phyloP scores from a whole-genome alignment of 2,329 filamentous ascomycete genomes.

The Taxawa tesnikishii region DNA sequence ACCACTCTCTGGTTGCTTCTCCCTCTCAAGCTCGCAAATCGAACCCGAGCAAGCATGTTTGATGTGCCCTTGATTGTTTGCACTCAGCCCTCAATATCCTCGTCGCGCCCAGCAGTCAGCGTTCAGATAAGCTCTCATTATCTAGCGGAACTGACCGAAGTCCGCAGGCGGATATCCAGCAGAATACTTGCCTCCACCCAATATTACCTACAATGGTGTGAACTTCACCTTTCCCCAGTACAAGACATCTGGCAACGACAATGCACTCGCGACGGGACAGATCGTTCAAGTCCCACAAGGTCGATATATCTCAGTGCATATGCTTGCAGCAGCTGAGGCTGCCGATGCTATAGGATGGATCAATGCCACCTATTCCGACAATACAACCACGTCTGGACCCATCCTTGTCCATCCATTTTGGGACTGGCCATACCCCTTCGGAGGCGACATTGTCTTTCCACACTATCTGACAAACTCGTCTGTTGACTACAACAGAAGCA shows the following conservation, averaged over 20 bases:
- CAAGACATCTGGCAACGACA: conserved; percentile 23
- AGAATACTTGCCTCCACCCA: conserved; percentile 20
- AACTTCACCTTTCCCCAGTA: conserved; percentile 25
- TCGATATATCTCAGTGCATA: conserved; percentile 25
- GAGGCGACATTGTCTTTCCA: conserved; percentile 27
- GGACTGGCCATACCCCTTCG: conserved; percentile 28
- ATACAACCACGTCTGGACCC: conserved; percentile 19
- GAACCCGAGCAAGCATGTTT: no score
- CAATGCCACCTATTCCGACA: conserved; percentile 26
- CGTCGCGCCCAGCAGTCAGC: no score
- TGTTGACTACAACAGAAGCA: conserved; percentile 25
- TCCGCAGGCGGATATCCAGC: conserved; percentile 24
- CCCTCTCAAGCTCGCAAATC: no score
- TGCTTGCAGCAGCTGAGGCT: conserved; percentile 27
- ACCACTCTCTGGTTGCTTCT: no score
- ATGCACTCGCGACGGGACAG: conserved; percentile 25
- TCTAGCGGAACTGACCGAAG: background rate
- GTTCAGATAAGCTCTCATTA: no score
- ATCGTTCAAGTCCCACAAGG: conserved; percentile 18
- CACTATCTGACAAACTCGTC: conserved; percentile 23
- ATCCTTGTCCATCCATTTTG: conserved; percentile 25
- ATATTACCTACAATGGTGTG: conserved; percentile 24
- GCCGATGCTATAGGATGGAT: conserved; percentile 24
- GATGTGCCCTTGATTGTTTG: no score
- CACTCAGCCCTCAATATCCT: background rate